Conservation (phyloP, 2,329 filamentous ascomycete species). For the Botrytis tulipae region DNA sequence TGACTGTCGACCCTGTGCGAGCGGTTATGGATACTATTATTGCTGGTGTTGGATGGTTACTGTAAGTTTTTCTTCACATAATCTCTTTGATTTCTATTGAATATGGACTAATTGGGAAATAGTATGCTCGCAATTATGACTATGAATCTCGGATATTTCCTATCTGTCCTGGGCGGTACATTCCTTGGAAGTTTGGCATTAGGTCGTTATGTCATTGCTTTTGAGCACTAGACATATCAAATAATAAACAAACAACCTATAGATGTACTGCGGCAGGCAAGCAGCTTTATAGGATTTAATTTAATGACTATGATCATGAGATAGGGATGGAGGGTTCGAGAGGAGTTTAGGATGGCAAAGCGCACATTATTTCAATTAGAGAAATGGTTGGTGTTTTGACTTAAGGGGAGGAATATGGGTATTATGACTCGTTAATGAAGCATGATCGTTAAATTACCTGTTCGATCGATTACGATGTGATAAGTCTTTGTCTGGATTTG, state of each 20-base stretch:
- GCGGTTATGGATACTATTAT: constrained; percentile 69
- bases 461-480: constrained; percentile 2
- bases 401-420: background rate
- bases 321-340: background rate
- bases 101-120: constrained; percentile 15
- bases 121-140: constrained; percentile 95
- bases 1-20: constrained; percentile 74
- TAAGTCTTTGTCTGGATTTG: background rate
- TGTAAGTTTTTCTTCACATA: constrained; percentile 59
- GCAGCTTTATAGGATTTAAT: constrained; percentile 17
- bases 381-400: background rate
- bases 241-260: background rate
- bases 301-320: constrained; percentile 9
- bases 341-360: background rate
- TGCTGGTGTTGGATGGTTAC: constrained; percentile 76
- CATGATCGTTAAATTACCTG: constrained; percentile 6
- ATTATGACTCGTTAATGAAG: constrained; percentile 13
- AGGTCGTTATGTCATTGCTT: constrained; percentile 34
- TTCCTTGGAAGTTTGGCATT: constrained; percentile 76
- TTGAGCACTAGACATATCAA: constrained; percentile 27
- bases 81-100: constrained; percentile 18
- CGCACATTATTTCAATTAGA: background rate
- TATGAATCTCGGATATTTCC: constrained; percentile 80
- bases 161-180: constrained; percentile 72
- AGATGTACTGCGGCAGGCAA: constrained; percentile 18